These are phyloP conservation scores for Porphyra umbilicalis DNA, from an alignment of 31 red algal species.

Conservation along the genomic window DNA sequence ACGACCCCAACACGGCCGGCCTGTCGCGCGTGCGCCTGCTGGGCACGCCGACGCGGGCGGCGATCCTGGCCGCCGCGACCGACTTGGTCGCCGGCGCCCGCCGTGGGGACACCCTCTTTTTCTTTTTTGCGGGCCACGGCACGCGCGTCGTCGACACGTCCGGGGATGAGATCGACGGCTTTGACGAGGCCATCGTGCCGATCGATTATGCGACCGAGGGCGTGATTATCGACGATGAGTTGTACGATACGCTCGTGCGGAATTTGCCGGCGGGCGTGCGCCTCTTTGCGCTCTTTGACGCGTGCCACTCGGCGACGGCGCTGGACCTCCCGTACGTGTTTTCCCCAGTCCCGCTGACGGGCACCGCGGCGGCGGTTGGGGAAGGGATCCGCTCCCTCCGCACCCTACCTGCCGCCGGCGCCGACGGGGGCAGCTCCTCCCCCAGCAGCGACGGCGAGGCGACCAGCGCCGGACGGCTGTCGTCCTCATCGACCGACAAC, in stretches of 20 bases:
- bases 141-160: slow-evolving; percentile 29
- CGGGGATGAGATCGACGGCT: slow-evolving; percentile 63
- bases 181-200: slow-evolving; percentile 51
- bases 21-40: neutral
- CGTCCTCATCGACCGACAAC: neutral
- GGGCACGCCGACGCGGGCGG: slow-evolving; percentile 25
- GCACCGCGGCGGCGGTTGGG: neutral
- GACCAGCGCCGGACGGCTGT: neutral
- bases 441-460: neutral
- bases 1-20: slow-evolving; percentile 30
- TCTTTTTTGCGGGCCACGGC: slow-evolving; percentile 62
- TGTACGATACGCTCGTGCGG: slow-evolving; percentile 39
- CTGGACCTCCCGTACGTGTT: neutral
- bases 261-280: slow-evolving; percentile 14
- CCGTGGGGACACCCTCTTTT: slow-evolving; percentile 36
- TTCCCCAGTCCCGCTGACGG: neutral
- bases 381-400: neutral
- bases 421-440: neutral
- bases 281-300: slow-evolving; percentile 47
- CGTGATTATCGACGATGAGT: slow-evolving; percentile 44
- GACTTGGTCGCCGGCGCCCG: slow-evolving; percentile 21
- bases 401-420: neutral
- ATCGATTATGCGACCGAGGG: slow-evolving; percentile 47
- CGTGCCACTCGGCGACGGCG: slow-evolving; percentile 48
- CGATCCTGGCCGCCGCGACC: slow-evolving; percentile 35